These are phyloP conservation scores for Neurospora sp. DNA, from an alignment of 495 filamentous ascomycete genomes.

Conservation along the genomic window DNA sequence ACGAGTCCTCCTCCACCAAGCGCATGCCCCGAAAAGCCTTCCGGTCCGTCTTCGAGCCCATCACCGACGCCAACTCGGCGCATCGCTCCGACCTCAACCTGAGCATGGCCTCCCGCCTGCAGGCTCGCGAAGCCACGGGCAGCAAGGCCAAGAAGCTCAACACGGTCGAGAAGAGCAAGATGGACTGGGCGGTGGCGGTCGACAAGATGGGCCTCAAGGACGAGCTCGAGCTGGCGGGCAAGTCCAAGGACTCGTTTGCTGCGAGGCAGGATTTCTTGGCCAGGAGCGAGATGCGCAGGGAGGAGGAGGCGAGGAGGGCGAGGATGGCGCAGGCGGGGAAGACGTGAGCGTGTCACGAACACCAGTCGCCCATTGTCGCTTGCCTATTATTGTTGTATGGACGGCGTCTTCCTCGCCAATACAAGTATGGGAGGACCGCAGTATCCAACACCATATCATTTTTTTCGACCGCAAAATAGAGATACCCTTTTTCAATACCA, in stretches of 20 bases:
- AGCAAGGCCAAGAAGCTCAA: conserved; percentile 74
- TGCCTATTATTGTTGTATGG: neutral
- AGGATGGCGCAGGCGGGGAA: conserved; percentile 41
- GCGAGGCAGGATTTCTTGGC: conserved; percentile 84
- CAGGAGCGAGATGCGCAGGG: conserved; percentile 63
- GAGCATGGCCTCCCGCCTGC: conserved; percentile 29
- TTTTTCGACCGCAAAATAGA: neutral
- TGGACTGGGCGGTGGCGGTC: conserved; percentile 94
- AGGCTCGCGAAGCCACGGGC: conserved; percentile 28
- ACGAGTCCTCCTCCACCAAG: conserved; percentile 20
- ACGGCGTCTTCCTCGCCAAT: neutral
- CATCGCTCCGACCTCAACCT: conserved; percentile 42
- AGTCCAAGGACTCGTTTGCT: conserved; percentile 72
- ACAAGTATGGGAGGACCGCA: neutral
- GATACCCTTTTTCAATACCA: neutral
- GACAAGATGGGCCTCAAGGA: conserved; percentile 87
- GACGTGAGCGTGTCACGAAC: conserved; percentile 7
- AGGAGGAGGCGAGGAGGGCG: conserved; percentile 60
- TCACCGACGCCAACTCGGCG: conserved; percentile 31
- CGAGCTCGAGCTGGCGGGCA: conserved; percentile 75
- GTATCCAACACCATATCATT: neutral
- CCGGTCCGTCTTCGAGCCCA: conserved; percentile 75
- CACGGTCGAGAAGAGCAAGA: conserved; percentile 85
- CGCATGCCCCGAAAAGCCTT: conserved; percentile 62
- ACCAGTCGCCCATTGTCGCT: neutral